A percentile compares a stretch with the other conserved stretches of the same genome.
Evolutionary conservation across 345 rosid species (phyloP).

Genomic region (Citrus hindsii): DNA sequence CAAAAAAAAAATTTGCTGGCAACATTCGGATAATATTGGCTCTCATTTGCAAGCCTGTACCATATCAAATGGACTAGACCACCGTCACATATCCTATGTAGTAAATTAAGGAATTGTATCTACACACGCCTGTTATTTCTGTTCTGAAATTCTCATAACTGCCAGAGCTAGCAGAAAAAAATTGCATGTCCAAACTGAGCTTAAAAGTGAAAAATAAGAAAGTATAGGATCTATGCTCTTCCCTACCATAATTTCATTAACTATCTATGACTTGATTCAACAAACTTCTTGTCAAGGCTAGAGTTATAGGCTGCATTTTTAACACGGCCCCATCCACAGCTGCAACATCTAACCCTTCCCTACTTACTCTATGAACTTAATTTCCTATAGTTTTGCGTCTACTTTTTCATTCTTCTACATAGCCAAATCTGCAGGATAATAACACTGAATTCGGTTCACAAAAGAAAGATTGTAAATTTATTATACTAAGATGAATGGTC

Average conservation of each 20-base stretch:
- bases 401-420: neutral
- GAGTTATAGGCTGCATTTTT: neutral
- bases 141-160: neutral
- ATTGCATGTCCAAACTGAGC: neutral
- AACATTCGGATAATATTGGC: too few species aligned
- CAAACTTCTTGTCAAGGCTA: neutral
- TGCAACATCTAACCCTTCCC: neutral
- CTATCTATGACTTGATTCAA: neutral
- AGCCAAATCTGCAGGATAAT: neutral
- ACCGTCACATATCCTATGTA: too few species aligned
- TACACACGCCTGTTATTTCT: neutral
- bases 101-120: too few species aligned
- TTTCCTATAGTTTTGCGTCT: neutral
- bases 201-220: too few species aligned
- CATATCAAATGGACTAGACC: too few species aligned
- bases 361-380: too few species aligned
- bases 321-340: neutral
- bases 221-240: neutral
- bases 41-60: too few species aligned
- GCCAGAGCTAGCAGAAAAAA: too few species aligned
- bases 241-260: neutral
- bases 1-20: too few species aligned
- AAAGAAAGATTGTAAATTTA: neutral
- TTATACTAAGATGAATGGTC: neutral
- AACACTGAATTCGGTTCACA: neutral